Conservation (phyloP, 108 stramenopile species). For the Cyclotella baltica region DNA sequence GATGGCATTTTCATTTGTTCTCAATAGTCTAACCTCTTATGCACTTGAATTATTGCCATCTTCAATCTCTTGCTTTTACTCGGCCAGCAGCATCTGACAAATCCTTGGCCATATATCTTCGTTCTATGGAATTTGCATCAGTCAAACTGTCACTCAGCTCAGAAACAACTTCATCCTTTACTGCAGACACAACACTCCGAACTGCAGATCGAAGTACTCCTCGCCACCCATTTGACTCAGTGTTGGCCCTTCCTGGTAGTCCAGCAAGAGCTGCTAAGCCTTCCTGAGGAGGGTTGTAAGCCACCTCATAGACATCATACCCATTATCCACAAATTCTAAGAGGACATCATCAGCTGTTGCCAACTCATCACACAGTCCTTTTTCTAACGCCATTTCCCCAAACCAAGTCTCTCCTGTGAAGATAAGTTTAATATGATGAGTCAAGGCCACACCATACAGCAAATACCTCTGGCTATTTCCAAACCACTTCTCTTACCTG, state of each 20-base stretch:
- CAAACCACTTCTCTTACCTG: too few species aligned
- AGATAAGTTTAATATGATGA: too few species aligned
- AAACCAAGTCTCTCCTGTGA: conserved; percentile 98
- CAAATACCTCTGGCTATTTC: too few species aligned
- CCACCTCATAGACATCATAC: conserved; percentile 79
- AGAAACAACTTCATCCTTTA: conserved; percentile 55
- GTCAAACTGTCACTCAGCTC: conserved; percentile 36
- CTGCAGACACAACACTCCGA: conserved; percentile 54
- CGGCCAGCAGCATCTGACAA: conserved; percentile 39
- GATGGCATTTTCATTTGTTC: too few species aligned
- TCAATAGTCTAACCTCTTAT: too few species aligned
- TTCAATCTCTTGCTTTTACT: conserved; percentile 16
- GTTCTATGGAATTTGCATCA: conserved; percentile 38
- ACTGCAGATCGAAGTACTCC: conserved; percentile 46
- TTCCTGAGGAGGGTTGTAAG: conserved; percentile 30
- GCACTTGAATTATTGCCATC: background rate
- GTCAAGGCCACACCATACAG: too few species aligned
- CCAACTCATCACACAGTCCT: conserved; percentile 90
- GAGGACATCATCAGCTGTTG: conserved; percentile 84
- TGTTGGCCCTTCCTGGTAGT: conserved; percentile 24
- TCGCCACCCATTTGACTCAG: conserved; percentile 37
- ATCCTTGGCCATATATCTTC: conserved; percentile 67
- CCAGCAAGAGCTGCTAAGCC: conserved; percentile 29
- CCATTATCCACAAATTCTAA: conserved; percentile 78
- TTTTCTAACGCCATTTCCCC: conserved; percentile 84